Base-by-base conservation (phyloP, 352 stramenopile genomes). In the Aphanomyces cochlioides region DNA sequence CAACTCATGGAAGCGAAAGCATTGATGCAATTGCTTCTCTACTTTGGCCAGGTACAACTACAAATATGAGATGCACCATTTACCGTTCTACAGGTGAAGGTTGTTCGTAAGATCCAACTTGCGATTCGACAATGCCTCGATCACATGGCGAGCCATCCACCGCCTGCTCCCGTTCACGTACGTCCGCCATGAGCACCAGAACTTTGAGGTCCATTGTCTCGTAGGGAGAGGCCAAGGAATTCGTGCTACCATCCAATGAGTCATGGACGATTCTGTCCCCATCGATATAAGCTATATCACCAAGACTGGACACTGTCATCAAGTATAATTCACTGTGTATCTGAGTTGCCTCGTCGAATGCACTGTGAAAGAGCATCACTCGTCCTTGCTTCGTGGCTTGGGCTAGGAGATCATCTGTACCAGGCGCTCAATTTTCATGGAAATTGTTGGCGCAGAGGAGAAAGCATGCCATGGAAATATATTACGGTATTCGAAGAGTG, bases 1-100 rank as follows among this genome's bases (percentile, higher is more conserved):
- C 79, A 72, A 2, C 85, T 89, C 38, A 77, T 87, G 66, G 79
- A 85, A 41, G 78, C 75, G 15, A 70, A 79, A 5, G 59, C 71
- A 3, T 68, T 77, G 17, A 61, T 89, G 15, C 78, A 88, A 66
- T 3, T 78, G 40, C 61, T 70, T 4, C 4, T 63, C 15, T 70
- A 70, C 38, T 70, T 70, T 63, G 54, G 54, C 13, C 36, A 70
- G 7, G 40, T 50, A 43, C 48, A 28, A 61, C 21, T 1, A 58
- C 15, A 12, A 58, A 36, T 12, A 28, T 8, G 8, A 8, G 50
- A 28, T 3, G 8, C 8, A 58, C 13, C 50, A 19, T 12, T 58
- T 58, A 28, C 8, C 1, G 7, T 58, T 7, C 36, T 28, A 19
- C 28, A 61, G 54, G 54, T 61, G 19, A 37, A 61, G 19, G n/a